Evolutionary conservation across 2,329 filamentous ascomycete species (phyloP), one percentile per base, ranked within the genome.

Genomic region (Aspergillus neotritici): DNA sequence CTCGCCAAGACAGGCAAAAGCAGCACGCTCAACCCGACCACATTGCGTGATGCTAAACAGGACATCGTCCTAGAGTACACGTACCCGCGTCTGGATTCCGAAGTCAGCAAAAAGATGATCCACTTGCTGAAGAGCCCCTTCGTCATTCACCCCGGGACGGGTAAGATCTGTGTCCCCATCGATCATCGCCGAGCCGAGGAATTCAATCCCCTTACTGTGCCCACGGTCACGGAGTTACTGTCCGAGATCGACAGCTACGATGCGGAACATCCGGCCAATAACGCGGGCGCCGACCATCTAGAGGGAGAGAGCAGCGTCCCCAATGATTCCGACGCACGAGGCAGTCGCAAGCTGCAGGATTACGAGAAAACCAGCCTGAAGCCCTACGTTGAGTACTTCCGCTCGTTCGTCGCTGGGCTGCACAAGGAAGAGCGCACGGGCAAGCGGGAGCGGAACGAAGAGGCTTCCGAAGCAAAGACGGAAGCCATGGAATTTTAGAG

Each of bases 111-210:
- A 75, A 95, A 96, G 65, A 80, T 94, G 44, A 97, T 96, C 71
- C 93, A 98, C 77, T 80, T 98, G 76, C 82, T 98, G 56, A 98
- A 98, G 66, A 90, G 84, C 49, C 93, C 93, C 0, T 98, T 98
- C 61, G 91, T 96, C 48, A 84, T 98, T 31, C 93, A 98, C 64
- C 93, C 93, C 0, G 89, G 89, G 13, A 98, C 93, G 0, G 91
- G 93, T 1, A 75, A 91, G 42, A 87, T 98, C 5, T 98, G 93
- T 71, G 93, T 98, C 40, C 93, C 93, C 2, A 97, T 98, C 57
- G 87, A 97, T 62, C 78, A 81, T 1, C 71, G 72, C 30, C 74
- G 70, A 4, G 77, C 91, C 1, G 87, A 93, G 37, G 77, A 83
- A 3, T 98, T 98, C 57, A 87, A 97, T 61, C 93, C 93, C 0